A percentile compares a stretch with the other conserved stretches of the same genome.
phyloP scores from a whole-genome alignment of 768 basidiomycete genomes.

The Artomyces pyxidatus region DNA sequence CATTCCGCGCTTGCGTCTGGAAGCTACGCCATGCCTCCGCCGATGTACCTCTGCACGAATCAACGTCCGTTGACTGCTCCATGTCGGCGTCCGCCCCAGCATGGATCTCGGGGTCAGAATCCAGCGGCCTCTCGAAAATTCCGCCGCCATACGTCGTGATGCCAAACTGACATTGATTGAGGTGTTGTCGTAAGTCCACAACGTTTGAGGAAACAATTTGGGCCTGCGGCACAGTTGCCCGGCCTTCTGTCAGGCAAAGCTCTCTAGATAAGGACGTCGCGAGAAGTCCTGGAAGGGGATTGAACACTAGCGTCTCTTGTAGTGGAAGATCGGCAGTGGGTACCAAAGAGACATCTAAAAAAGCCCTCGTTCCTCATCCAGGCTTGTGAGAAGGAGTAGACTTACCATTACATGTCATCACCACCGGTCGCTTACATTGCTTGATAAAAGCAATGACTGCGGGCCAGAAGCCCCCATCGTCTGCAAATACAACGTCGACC shows the following conservation, averaged over 20 bases:
- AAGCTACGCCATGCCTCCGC: conserved; percentile 2
- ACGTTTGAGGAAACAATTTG: background rate
- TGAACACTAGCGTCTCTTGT: conserved; percentile 62
- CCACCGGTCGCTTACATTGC: conserved; percentile 78
- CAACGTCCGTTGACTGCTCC: conserved; percentile 6
- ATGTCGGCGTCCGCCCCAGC: conserved; percentile 3
- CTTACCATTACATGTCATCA: conserved; percentile 94
- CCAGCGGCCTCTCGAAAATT: background rate
- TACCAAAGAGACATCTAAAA: conserved; percentile 60
- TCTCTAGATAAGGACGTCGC: conserved; percentile 17
- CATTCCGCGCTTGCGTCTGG: conserved; percentile 5
- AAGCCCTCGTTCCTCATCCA: too few species aligned
- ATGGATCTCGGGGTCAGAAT: too few species aligned
- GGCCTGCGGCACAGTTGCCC: too few species aligned
- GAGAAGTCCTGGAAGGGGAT: conserved; percentile 19
- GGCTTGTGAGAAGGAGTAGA: too few species aligned
- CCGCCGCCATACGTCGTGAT: background rate
- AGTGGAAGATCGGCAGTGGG: conserved; percentile 70
- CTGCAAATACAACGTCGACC: conserved; percentile 86
- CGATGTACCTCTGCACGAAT: background rate
- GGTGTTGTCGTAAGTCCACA: conserved; percentile 11
- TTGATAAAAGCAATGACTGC: conserved; percentile 74
- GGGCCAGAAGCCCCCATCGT: conserved; percentile 83
- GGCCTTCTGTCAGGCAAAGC: conserved; percentile 14
- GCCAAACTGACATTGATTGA: conserved; percentile 15